Conservation (phyloP, 2,329 filamentous ascomycete species). For the Paraconiothyrium sp. region DNA sequence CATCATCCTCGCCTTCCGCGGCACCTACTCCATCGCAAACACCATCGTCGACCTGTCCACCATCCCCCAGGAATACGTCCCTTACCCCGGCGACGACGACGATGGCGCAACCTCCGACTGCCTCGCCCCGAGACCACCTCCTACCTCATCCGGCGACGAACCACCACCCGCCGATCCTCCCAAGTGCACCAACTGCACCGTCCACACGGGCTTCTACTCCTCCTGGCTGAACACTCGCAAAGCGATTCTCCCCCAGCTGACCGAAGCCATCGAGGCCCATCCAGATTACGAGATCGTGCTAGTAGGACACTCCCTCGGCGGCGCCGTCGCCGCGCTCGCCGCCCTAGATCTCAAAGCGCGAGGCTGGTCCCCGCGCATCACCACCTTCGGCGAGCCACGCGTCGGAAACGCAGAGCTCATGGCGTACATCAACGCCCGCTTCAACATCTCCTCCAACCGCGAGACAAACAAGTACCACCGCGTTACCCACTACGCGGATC, state of each 20-base stretch:
- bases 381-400: constrained; percentile 90
- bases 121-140: constrained; percentile 28
- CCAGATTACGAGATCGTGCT: constrained; percentile 79
- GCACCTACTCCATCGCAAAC: constrained; percentile 93
- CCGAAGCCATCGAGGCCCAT: constrained; percentile 66
- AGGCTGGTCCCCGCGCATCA: constrained; percentile 81
- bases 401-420: constrained; percentile 65
- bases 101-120: constrained; percentile 47
- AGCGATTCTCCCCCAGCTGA: constrained; percentile 73
- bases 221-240: constrained; percentile 82
- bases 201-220: constrained; percentile 87
- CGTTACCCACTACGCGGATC: constrained; percentile 86
- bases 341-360: constrained; percentile 80
- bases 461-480: constrained; percentile 68
- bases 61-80: constrained; percentile 87
- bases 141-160: constrained; percentile 23
- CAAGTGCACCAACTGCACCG: constrained; percentile 85
- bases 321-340: constrained; percentile 88
- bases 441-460: constrained; percentile 47
- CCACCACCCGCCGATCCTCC: constrained; percentile 51
- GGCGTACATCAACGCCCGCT: constrained; percentile 63
- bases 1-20: constrained; percentile 89
- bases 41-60: constrained; percentile 91
- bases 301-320: constrained; percentile 90
- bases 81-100: constrained; percentile 72